These are phyloP conservation scores for Nicotiana sylvestris DNA, from an alignment of 257 asterid species.

Conservation along the genomic window DNA sequence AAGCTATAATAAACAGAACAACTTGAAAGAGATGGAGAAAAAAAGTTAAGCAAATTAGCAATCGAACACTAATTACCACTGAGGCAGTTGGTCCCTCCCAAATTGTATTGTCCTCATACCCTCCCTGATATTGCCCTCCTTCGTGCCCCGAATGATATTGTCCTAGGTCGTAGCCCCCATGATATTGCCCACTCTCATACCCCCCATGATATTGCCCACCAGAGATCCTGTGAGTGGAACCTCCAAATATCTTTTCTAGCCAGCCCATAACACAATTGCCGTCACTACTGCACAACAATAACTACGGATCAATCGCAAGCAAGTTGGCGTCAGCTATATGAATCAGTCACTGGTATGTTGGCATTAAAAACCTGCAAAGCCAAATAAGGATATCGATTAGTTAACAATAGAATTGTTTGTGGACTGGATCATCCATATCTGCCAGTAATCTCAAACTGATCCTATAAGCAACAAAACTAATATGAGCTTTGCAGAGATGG, in stretches of 20 bases:
- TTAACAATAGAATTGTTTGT: background rate
- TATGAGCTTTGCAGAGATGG: background rate
- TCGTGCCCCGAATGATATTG: conserved; percentile 32
- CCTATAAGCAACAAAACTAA: background rate
- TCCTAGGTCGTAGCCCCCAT: conserved; percentile 53
- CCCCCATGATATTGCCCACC: conserved; percentile 52
- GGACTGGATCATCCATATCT: background rate
- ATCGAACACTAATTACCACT: conserved; percentile 34
- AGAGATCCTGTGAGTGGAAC: conserved; percentile 84
- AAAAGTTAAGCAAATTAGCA: background rate
- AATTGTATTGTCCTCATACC: conserved; percentile 48
- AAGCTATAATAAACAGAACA: background rate
- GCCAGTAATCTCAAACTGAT: background rate
- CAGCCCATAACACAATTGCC: background rate
- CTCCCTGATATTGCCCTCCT: conserved; percentile 75
- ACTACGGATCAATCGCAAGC: background rate
- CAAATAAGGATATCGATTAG: background rate
- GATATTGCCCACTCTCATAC: conserved; percentile 53
- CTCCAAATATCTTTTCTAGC: conserved; percentile 38
- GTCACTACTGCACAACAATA: background rate
- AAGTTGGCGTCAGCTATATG: background rate
- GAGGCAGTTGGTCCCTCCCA: conserved; percentile 65
- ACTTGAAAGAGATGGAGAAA: background rate
- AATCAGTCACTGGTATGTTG: background rate
- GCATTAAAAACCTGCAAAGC: conserved; percentile 7